Evolutionary conservation across 441 rosid species (phyloP), one percentile per base, ranked within the genome.

Genomic region (Mallotus japonicus): DNA sequence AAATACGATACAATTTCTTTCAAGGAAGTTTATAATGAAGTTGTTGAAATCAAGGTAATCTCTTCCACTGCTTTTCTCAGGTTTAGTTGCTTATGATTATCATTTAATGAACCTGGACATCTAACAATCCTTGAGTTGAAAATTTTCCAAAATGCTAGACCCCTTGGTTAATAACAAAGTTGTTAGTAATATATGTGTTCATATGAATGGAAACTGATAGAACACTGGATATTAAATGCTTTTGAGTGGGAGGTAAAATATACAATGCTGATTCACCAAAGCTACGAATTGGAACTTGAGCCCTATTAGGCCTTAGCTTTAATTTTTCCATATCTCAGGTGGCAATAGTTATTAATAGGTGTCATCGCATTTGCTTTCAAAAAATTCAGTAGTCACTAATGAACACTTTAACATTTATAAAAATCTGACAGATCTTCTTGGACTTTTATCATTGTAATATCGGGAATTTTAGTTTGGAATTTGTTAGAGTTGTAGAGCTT

Each of bases 11-110:
- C 86, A 14, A 89, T 95, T 74, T 90, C 91, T 0, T 92, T 93
- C 71, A 69, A 85, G 74, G 94, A 92, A 80, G 82, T 95, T 76
- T 79, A 82, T 15, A 78, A 78, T 76, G 98, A 93, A 86, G 75
- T 92, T 71, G 65, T 72, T 53, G 96, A 89, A 85, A 91, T 96
- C 67, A 87, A 83, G 96, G 99, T 92, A 80, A 67, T 74, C 73
- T 73, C 67, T 62, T 57, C 65, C 0, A 15, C 8, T 32, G 22
- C 37, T 55, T 75, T 57, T 57, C 64, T 62, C 47, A 46, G 46
- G 70, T 51, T 59, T 75, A 70, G 13, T 72, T n/a, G 46, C 60
- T 62, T 58, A 53, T 62, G 60, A 17, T n/a, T 19, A 34, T 37
- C 40, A 70, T 70, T 42, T 70, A 51, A 16, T n/a, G 53, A 44